Evolutionary conservation across 495 filamentous ascomycete species (phyloP).

Genomic region (Aspergillus conjunctus): DNA sequence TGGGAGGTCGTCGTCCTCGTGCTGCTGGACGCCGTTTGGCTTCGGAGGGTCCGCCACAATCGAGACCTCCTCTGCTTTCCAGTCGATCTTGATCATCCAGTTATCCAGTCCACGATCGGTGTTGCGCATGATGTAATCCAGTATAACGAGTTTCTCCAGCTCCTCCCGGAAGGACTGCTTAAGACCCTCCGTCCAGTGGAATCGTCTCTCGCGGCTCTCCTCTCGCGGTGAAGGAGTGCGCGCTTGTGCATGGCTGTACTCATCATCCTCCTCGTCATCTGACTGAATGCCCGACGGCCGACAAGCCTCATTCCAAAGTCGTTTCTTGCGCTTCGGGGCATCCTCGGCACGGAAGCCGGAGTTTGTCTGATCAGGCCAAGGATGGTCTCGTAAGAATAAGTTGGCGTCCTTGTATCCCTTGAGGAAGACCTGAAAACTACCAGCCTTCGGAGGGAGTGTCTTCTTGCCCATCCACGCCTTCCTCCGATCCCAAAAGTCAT

Average conservation of each 20-base stretch:
- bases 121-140: slow-evolving; percentile 99
- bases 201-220: slow-evolving; percentile 55
- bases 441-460: slow-evolving; percentile 85
- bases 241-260: slow-evolving; percentile 50
- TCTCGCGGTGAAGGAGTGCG: slow-evolving; percentile 47
- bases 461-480: slow-evolving; percentile 86
- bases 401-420: slow-evolving; percentile 97
- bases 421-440: slow-evolving; percentile 96
- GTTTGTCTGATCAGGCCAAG: slow-evolving; percentile 94
- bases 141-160: slow-evolving; percentile 93
- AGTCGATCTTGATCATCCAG: slow-evolving; percentile 99
- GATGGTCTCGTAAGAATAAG: slow-evolving; percentile 89
- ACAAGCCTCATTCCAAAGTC: slow-evolving; percentile 84
- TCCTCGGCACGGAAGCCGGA: slow-evolving; percentile 73
- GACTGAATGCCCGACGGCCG: slow-evolving; percentile 67
- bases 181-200: slow-evolving; percentile 84
- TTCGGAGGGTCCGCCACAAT: slow-evolving; percentile 83
- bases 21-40: slow-evolving; percentile 51
- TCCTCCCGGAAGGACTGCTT: slow-evolving; percentile 94
- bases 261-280: slow-evolving; percentile 76
- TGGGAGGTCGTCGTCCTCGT: slow-evolving; percentile 53
- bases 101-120: slow-evolving; percentile 97
- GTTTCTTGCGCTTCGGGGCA: slow-evolving; percentile 68
- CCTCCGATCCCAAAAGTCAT: slow-evolving; percentile 94
- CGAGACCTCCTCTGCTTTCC: slow-evolving; percentile 75